These are phyloP conservation scores for Syncephalastrum racemosum DNA, from an alignment of 371 early-diverging fungal genomes.

Conservation along the genomic window DNA sequence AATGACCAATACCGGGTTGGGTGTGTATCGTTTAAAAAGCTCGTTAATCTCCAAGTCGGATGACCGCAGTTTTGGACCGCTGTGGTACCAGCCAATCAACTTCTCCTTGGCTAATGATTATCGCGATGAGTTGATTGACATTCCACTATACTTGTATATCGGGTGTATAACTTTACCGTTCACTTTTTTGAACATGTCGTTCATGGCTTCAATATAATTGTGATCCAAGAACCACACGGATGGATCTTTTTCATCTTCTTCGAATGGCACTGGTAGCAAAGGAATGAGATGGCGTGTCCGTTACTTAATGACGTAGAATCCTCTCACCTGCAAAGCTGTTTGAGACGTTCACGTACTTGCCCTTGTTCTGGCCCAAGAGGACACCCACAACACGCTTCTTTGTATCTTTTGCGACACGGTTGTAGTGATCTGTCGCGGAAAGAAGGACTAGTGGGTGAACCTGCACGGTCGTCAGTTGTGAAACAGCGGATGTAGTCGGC, in stretches of 20 bases:
- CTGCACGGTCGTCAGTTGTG: constrained; percentile 63
- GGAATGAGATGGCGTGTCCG: neutral
- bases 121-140: neutral
- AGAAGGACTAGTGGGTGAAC: constrained; percentile 99
- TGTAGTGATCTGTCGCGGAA: constrained; percentile 99
- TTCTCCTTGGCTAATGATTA: constrained; percentile 84
- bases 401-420: constrained; percentile 93
- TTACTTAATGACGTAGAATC: neutral
- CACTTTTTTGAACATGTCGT: constrained; percentile 99
- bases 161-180: constrained; percentile 74
- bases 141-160: neutral
- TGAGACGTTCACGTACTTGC: constrained; percentile 92
- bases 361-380: constrained; percentile 95
- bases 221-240: constrained; percentile 99
- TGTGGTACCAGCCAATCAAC: constrained; percentile 99
- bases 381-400: constrained; percentile 98
- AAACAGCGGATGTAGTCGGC: constrained; percentile 47
- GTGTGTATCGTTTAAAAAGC: constrained; percentile 91
- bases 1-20: constrained; percentile 94
- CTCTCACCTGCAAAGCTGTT: constrained; percentile 98
- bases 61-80: constrained; percentile 96
- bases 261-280: constrained; percentile 88
- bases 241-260: constrained; percentile 98
- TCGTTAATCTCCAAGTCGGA: constrained; percentile 99
- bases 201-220: constrained; percentile 99